phyloP scores from a whole-genome alignment of 495 filamentous ascomycete species.

The Aspergillus egyptiacus region DNA sequence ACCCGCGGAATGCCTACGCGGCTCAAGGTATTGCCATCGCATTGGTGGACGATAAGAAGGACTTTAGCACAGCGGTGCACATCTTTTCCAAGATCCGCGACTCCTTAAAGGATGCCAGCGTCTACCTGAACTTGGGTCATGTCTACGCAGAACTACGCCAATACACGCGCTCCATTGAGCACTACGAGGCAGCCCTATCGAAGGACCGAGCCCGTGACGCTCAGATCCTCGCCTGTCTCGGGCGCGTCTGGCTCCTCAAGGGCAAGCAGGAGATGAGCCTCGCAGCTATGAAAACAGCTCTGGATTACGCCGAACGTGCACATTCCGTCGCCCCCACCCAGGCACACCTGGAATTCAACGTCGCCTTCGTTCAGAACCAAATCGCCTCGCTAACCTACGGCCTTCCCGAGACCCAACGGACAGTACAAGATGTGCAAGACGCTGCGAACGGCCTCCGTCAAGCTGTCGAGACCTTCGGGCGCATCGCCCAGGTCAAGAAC shows the following conservation, averaged over 20 bases:
- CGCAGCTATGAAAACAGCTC: slow-evolving; percentile 72
- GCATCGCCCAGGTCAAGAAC: slow-evolving; percentile 72
- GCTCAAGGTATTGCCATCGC: slow-evolving; percentile 95
- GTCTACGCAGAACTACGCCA: slow-evolving; percentile 85
- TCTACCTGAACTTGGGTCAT: slow-evolving; percentile 89
- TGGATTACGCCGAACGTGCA: slow-evolving; percentile 86
- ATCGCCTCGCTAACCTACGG: slow-evolving; percentile 74
- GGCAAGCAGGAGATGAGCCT: slow-evolving; percentile 76
- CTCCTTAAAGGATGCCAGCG: slow-evolving; percentile 76
- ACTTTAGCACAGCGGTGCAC: slow-evolving; percentile 69
- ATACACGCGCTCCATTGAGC: slow-evolving; percentile 80
- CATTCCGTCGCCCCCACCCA: slow-evolving; percentile 73
- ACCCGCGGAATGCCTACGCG: slow-evolving; percentile 89
- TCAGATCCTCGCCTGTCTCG: slow-evolving; percentile 81
- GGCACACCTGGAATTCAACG: slow-evolving; percentile 90
- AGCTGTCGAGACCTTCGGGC: slow-evolving; percentile 75
- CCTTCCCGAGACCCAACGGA: slow-evolving; percentile 68
- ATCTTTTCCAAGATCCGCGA: slow-evolving; percentile 86
- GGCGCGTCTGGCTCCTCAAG: slow-evolving; percentile 85
- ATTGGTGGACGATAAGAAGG: slow-evolving; percentile 86
- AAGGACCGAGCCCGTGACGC: slow-evolving; percentile 77
- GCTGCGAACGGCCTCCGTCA: slow-evolving; percentile 82
- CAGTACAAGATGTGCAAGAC: slow-evolving; percentile 67
- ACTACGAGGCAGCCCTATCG: slow-evolving; percentile 82
- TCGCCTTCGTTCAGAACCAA: slow-evolving; percentile 94